Conservation (phyloP, 2,329 filamentous ascomycete species). For the Cladosporium sp. region DNA sequence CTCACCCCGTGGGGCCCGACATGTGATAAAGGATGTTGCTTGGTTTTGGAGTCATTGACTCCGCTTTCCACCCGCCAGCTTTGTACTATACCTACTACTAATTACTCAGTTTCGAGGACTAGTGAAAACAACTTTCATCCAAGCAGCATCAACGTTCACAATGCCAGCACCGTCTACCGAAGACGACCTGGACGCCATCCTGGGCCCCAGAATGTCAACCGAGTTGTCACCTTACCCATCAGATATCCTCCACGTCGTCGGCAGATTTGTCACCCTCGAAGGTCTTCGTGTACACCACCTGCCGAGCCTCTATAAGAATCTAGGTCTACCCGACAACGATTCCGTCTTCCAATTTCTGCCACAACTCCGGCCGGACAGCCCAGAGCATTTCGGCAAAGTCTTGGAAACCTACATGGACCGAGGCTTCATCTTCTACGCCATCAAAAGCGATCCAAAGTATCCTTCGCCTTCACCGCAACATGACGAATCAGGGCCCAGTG, state of each 20-base stretch:
- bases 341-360: constrained; percentile 39
- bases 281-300: constrained; percentile 12
- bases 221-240: constrained; percentile 6
- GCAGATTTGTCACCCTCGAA: constrained; percentile 16
- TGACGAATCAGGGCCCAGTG: neutral
- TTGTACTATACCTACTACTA: too few species aligned
- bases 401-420: constrained; percentile 13
- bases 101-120: too few species aligned
- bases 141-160: too few species aligned
- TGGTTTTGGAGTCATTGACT: too few species aligned
- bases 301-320: constrained; percentile 13
- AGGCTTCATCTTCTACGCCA: constrained; percentile 37
- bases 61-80: too few species aligned
- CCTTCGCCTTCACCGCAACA: neutral
- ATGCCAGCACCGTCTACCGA: too few species aligned
- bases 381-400: constrained; percentile 15
- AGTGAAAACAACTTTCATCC: too few species aligned
- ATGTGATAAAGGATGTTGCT: too few species aligned
- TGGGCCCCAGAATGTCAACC: neutral
- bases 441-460: constrained; percentile 32
- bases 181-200: neutral
- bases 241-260: constrained; percentile 5
- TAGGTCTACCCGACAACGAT: constrained; percentile 10
- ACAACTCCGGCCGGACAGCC: constrained; percentile 26
- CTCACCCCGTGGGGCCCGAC: too few species aligned